phyloP scores from a whole-genome alignment of 1,284 basidiomycete genomes.

The Tetrapyrgos nigripes region DNA sequence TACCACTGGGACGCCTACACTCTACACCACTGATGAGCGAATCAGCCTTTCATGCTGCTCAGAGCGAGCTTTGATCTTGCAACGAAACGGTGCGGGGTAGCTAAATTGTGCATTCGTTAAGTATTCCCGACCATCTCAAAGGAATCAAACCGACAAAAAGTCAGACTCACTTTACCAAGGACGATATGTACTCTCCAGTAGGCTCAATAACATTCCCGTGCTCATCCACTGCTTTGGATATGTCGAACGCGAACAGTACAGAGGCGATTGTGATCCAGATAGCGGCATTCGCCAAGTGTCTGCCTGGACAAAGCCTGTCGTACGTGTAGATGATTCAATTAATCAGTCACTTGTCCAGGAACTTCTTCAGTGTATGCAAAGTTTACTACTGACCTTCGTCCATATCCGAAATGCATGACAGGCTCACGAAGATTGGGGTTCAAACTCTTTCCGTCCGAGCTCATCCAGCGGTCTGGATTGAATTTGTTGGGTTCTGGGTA shows the following conservation, averaged over 20 bases:
- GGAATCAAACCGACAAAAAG: no score
- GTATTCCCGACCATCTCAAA: no score
- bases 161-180: conserved; percentile 4
- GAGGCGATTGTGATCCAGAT: conserved; percentile 4
- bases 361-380: no score
- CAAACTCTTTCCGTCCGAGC: background rate
- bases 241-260: background rate
- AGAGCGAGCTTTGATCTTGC: conserved; percentile 5
- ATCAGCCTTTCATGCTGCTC: background rate
- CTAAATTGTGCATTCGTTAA: background rate
- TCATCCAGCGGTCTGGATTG: background rate
- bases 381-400: background rate
- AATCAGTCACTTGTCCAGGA: no score
- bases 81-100: background rate
- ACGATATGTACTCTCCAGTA: background rate
- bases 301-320: conserved; percentile 6
- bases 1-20: no score
- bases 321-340: no score
- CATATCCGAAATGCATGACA: background rate
- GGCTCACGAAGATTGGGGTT: background rate
- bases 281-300: conserved; percentile 6
- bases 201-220: background rate
- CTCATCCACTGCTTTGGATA: background rate
- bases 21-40: no score
- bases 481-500: background rate